A percentile compares a stretch with the other conserved stretches of the same genome.
Evolutionary conservation across 192 early-diverging fungal species (phyloP).

Genomic region (Physocladia obscura): DNA sequence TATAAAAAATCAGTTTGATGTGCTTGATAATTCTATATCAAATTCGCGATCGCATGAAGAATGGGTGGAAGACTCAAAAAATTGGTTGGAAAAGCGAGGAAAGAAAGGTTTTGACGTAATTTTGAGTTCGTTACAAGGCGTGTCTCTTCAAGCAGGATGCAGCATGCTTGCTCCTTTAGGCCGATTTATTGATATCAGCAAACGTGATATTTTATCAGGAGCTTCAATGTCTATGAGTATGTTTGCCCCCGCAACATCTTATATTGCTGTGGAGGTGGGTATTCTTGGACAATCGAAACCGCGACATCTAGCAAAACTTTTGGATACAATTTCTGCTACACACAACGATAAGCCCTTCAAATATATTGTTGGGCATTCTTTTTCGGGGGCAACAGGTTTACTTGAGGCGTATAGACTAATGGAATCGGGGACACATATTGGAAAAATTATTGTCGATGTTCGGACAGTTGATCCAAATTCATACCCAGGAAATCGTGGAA

Average conservation of each 20-base stretch:
- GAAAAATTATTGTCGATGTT: not conserved
- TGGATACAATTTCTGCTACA: not conserved
- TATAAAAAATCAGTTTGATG: not conserved
- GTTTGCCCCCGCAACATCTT: not conserved
- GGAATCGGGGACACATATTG: not conserved
- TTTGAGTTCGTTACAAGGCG: not conserved
- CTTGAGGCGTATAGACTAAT: not conserved
- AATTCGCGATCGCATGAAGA: not conserved
- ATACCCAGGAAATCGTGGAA: not conserved
- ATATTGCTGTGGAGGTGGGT: not conserved
- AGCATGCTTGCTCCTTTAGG: not conserved
- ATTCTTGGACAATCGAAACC: not conserved
- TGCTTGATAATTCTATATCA: not conserved
- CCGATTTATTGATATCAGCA: not conserved
- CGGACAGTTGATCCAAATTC: not conserved
- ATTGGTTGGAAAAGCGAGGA: not conserved
- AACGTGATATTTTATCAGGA: too few species aligned
- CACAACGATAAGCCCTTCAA: not conserved
- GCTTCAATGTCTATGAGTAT: not conserved
- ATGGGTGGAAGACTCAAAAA: not conserved
- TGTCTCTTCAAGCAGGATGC: not conserved
- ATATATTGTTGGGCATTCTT: not conserved
- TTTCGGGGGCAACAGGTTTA: too few species aligned
- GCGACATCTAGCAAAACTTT: not conserved
- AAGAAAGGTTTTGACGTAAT: not conserved